phyloP scores from a whole-genome alignment of 108 stramenopile species.

The Skeletonema grethae region DNA sequence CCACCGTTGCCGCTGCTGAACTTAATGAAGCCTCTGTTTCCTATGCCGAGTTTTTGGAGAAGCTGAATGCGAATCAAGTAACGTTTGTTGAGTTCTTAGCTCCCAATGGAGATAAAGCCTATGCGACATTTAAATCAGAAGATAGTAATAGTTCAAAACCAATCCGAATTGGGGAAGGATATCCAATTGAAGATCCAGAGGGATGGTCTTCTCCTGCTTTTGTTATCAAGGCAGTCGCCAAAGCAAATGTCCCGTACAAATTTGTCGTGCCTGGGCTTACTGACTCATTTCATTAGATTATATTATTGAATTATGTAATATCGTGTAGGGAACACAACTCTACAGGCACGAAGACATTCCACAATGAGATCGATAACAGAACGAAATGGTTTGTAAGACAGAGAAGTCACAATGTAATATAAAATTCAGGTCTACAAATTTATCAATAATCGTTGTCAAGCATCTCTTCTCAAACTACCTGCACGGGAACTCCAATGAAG shows the following conservation, averaged over 20 bases:
- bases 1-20: constrained; percentile 54
- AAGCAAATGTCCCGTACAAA: constrained; percentile 77
- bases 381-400: not conserved
- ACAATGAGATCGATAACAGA: not conserved
- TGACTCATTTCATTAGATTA: not conserved
- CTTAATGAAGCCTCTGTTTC: constrained; percentile 72
- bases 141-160: constrained; percentile 20
- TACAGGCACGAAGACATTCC: too few relatives aligned
- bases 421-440: constrained; percentile 1
- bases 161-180: constrained; percentile 81
- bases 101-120: constrained; percentile 81
- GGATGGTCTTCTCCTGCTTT: constrained; percentile 77
- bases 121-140: constrained; percentile 64
- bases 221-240: constrained; percentile 67
- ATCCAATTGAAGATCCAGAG: constrained; percentile 73
- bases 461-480: constrained; percentile 24
- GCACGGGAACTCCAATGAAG: constrained; percentile 37
- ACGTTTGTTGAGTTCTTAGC: constrained; percentile 80
- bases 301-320: not conserved
- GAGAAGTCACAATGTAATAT: not conserved
- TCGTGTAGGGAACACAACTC: not conserved
- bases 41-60: constrained; percentile 63
- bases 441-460: constrained; percentile 2
- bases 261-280: constrained; percentile 63
- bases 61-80: constrained; percentile 61